Base-by-base conservation (phyloP, 2,329 filamentous ascomycete genomes). In the Neofusicoccum sp. region DNA sequence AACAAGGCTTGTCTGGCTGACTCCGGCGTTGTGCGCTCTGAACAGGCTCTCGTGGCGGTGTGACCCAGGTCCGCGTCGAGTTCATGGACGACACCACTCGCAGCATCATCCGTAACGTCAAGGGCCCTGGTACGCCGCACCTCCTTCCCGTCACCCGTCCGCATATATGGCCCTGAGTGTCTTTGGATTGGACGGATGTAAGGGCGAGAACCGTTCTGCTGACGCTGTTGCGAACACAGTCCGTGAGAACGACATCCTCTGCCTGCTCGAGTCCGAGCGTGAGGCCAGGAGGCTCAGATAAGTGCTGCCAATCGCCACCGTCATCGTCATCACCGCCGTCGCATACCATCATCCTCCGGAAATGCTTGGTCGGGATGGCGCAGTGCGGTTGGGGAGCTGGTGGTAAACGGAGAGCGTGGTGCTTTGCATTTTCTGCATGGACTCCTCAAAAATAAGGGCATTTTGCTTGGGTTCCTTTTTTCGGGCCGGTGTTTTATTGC, bases 31-130 rank as follows among this genome's bases (percentile, higher is more conserved):
- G 20, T 26, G 6, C 28, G 20, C 28, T 30, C 20, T 43, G 38
- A 44, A 33, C 68, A 97, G 95, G 95, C 80, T 99, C 95, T 78
- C 93, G 95, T 83, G 95, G 95, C 89, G 95, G 95, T 91, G 95
- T 99, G 78, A 99, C 95, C 79, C 95, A 99, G 85, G 95, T 98
- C 77, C 91, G 93, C 83, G 93, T 99, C 80, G 95, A 98, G 84
- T 98, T 98, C 88, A 96, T 99, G 91, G 95, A 98, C 85, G 95
- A 99, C 84, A 90, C 91, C 77, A 95, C 90, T 81, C 91, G 95
- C 82, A 91, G 87, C 82, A 99, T 99, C 82, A 99, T 99, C 86
- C 91, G 95, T 77, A 99, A 99, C 89, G 95, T 99, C 84, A 99
- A 99, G 90, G 95, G 93, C 80, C 92, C 93, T 84, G 93, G 93